A percentile compares a stretch with the other conserved stretches of the same genome.
Conservation (phyloP, 2,329 filamentous ascomycete species). For the Talaromyces verruculosus region DNA sequence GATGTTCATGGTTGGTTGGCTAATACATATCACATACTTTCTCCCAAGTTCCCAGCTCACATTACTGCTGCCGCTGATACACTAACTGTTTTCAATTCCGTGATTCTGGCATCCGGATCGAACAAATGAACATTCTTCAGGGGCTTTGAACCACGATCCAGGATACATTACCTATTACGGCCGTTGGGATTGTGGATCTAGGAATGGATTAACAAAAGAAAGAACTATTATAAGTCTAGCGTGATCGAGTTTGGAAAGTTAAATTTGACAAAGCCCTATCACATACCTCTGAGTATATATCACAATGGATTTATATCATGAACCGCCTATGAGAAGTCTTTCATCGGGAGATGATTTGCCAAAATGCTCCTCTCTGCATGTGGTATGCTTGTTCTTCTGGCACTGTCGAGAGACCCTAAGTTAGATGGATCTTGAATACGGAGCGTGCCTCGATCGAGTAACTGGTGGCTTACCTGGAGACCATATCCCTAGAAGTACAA, state of each 20-base stretch:
- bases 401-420: not conserved
- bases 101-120: not conserved
- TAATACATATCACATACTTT: not conserved
- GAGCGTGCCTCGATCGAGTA: not conserved
- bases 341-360: too few relatives aligned
- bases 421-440: not conserved
- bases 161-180: not conserved
- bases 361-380: not conserved
- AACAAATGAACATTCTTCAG: not conserved
- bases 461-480: not conserved
- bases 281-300: not conserved
- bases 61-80: not conserved
- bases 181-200: not conserved
- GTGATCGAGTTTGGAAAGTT: not conserved
- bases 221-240: not conserved
- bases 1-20: not conserved
- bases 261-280: not conserved
- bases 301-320: not conserved
- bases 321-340: not conserved
- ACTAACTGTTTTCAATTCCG: not conserved
- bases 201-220: not conserved
- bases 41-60: too few relatives aligned
- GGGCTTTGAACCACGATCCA: not conserved
- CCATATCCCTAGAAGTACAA: not conserved
- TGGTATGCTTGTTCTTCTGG: not conserved